phyloP scores from a whole-genome alignment of 441 rosid genomes.

The Erodium moschatum region DNA sequence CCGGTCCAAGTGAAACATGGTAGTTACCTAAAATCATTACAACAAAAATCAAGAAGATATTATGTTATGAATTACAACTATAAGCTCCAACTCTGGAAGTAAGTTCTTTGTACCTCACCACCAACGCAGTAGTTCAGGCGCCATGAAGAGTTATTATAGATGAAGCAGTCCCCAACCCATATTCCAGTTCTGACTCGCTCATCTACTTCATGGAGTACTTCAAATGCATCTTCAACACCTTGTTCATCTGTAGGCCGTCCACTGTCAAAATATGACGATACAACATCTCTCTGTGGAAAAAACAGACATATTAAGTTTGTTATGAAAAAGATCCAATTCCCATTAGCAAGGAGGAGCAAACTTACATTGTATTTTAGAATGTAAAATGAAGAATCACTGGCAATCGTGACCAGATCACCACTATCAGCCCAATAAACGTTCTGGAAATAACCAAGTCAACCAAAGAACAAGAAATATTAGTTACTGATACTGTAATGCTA shows the following conservation, averaged over 20 bases:
- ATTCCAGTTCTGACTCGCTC: conserved; percentile 94
- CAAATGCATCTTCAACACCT: conserved; percentile 98
- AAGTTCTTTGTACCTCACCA: conserved; percentile 65
- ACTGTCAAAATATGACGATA: conserved; percentile 72
- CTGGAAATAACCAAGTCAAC: conserved; percentile 34
- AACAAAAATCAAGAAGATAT: conserved; percentile 13
- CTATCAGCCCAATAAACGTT: conserved; percentile 98
- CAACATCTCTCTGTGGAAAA: conserved; percentile 61
- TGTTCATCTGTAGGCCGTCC: conserved; percentile 84
- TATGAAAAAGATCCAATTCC: conserved; percentile 15
- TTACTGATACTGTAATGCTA: conserved; percentile 10
- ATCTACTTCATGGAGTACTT: conserved; percentile 90
- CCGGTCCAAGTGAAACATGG: conserved; percentile 96
- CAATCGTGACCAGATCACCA: conserved; percentile 92
- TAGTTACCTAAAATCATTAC: conserved; percentile 59
- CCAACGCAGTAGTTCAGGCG: conserved; percentile 98
- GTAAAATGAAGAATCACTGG: conserved; percentile 93
- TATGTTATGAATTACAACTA: conserved; percentile 10
- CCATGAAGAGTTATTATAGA: conserved; percentile 90
- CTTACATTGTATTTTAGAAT: conserved; percentile 88
- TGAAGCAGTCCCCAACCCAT: conserved; percentile 99
- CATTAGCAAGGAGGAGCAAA: conserved; percentile 16
- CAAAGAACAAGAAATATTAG: conserved; percentile 20
- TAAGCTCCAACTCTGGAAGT: neutral
- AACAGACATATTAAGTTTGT: conserved; percentile 1